Percentiles rank a stretch among this genome's conserved stretches.
These are phyloP conservation scores for Aspergillus heteromorphus DNA, from an alignment of 495 filamentous ascomycete species.

Conservation along the genomic window DNA sequence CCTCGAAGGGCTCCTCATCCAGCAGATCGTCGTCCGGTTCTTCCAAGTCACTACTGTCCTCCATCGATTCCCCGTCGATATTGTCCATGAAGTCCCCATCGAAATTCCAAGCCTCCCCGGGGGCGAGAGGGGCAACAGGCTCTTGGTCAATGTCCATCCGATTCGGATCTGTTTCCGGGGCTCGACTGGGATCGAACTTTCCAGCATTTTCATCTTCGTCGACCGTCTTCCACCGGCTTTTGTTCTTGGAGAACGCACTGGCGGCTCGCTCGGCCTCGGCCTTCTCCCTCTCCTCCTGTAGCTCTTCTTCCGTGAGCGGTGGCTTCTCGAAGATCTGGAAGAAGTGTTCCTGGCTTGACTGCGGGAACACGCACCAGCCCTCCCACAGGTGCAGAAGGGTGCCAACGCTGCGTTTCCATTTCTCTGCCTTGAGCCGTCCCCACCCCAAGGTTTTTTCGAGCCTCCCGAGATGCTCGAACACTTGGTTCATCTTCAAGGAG, in stretches of 20 bases:
- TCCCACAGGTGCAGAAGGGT: slow-evolving; percentile 77
- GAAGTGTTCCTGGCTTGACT: slow-evolving; percentile 69
- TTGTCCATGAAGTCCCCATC: slow-evolving; percentile 40
- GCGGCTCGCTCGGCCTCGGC: slow-evolving; percentile 36
- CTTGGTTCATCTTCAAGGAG: slow-evolving; percentile 59
- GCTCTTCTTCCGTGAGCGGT: slow-evolving; percentile 50
- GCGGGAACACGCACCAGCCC: slow-evolving; percentile 80
- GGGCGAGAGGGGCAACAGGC: slow-evolving; percentile 7
- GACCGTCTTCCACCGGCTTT: slow-evolving; percentile 67
- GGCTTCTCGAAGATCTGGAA: slow-evolving; percentile 68
- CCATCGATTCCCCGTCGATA: slow-evolving; percentile 51
- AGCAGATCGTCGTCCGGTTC: slow-evolving; percentile 51
- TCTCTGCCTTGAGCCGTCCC: slow-evolving; percentile 80
- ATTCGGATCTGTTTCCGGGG: slow-evolving; percentile 17
- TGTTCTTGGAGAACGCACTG: slow-evolving; percentile 38
- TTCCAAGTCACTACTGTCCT: slow-evolving; percentile 50
- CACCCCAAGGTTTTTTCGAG: slow-evolving; percentile 72
- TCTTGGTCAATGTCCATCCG: slow-evolving; percentile 21
- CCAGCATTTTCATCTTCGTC: slow-evolving; percentile 48
- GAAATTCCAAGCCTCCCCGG: slow-evolving; percentile 17
- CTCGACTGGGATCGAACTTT: slow-evolving; percentile 28
- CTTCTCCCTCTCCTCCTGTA: slow-evolving; percentile 47
- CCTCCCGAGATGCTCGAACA: slow-evolving; percentile 77
- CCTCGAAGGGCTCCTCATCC: slow-evolving; percentile 43
- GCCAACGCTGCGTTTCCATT: slow-evolving; percentile 81